A percentile compares a stretch with the other conserved stretches of the same genome.
These are phyloP conservation scores for Septoria petroselini DNA, from an alignment of 2,329 filamentous ascomycete species.

Conservation along the genomic window DNA sequence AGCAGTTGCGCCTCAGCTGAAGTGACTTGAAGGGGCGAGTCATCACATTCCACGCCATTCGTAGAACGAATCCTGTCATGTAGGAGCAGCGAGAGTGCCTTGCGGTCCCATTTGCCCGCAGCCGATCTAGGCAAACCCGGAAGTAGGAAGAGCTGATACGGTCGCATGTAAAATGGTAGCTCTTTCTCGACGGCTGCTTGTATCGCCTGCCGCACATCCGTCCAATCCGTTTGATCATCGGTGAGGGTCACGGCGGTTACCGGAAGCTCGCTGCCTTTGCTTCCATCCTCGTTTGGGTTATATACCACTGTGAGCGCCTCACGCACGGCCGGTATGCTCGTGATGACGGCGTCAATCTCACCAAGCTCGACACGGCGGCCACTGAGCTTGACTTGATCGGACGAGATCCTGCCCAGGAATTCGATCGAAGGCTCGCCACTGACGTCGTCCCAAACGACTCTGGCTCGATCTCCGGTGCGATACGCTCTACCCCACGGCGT, in stretches of 20 bases:
- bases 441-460: slow-evolving; percentile 38
- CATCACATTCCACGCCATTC: neutral
- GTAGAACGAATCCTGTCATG: neutral
- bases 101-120: neutral
- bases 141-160: slow-evolving; percentile 1
- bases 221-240: neutral
- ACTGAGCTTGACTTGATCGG: slow-evolving; percentile 74
- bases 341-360: slow-evolving; percentile 53
- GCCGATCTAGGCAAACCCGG: neutral
- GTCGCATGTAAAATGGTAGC: slow-evolving; percentile 6
- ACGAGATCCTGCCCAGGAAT: slow-evolving; percentile 63
- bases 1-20: neutral
- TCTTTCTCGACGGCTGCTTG: slow-evolving; percentile 2
- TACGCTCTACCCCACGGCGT: neutral
- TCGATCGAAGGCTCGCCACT: slow-evolving; percentile 17
- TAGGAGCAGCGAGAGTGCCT: neutral
- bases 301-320: neutral
- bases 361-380: slow-evolving; percentile 73
- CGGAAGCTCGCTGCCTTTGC: neutral
- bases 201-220: neutral
- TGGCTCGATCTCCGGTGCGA: slow-evolving; percentile 1
- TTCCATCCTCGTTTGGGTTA: neutral
- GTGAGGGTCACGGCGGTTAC: neutral
- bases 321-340: neutral
- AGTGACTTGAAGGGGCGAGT: neutral